Evolutionary conservation across 495 filamentous ascomycete genomes (phyloP).

Genomic region (Hypoxylon crocopeplum): DNA sequence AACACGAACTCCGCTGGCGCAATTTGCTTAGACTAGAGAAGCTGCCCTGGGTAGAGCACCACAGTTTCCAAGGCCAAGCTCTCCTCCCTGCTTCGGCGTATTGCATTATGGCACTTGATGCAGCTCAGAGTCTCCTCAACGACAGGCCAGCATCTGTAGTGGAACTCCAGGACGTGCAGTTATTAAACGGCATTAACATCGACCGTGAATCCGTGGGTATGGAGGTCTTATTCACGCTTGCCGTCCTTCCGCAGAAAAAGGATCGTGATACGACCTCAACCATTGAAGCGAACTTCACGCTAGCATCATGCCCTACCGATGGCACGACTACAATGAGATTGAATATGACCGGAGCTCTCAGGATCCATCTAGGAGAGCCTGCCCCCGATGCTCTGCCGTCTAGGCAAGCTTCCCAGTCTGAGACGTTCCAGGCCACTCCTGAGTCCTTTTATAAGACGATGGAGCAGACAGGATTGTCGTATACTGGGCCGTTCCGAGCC

Average conservation of each 20-base stretch:
- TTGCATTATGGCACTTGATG: constrained; percentile 53
- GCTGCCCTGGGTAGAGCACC: constrained; percentile 48
- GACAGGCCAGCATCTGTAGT: constrained; percentile 44
- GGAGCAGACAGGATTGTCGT: constrained; percentile 47
- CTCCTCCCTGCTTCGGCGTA: constrained; percentile 55
- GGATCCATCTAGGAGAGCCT: constrained; percentile 43
- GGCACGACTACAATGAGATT: constrained; percentile 46
- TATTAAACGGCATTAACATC: constrained; percentile 57
- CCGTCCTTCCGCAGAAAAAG: constrained; percentile 10
- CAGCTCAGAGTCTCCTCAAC: constrained; percentile 38
- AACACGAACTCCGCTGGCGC: constrained; percentile 51
- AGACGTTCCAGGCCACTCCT: constrained; percentile 43
- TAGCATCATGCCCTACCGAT: constrained; percentile 46
- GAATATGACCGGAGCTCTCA: constrained; percentile 45
- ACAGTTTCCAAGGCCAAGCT: constrained; percentile 53
- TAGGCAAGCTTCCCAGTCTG: constrained; percentile 31
- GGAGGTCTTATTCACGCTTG: constrained; percentile 55
- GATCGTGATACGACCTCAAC: background rate
- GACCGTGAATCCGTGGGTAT: constrained; percentile 53
- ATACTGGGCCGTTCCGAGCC: constrained; percentile 52
- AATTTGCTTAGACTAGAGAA: constrained; percentile 55
- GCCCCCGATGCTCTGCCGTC: constrained; percentile 32
- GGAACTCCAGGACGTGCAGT: constrained; percentile 49
- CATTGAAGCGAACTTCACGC: constrained; percentile 47
- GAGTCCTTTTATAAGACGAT: constrained; percentile 56